Evolutionary conservation across 768 basidiomycete genomes (phyloP).

Genomic region (Hebeloma cylindrosporum): DNA sequence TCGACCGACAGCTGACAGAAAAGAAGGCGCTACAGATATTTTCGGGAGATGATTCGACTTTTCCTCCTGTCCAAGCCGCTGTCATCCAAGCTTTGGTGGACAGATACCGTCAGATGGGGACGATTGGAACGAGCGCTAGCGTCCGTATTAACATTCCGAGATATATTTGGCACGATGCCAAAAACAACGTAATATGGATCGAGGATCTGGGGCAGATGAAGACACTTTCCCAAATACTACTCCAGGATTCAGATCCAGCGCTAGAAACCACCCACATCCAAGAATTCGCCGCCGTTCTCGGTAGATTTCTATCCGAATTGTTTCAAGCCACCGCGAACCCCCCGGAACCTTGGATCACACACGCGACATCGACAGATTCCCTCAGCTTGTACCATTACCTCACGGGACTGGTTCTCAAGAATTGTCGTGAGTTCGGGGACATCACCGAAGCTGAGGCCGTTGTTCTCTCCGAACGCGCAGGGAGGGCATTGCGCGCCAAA

Average conservation of each 20-base stretch:
- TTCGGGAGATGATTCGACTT: constrained; percentile 3
- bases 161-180: constrained; percentile 12
- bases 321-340: constrained; percentile 2
- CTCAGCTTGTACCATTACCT: constrained; percentile 8
- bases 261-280: neutral
- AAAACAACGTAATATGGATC: constrained; percentile 12
- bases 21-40: constrained; percentile 10
- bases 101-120: neutral
- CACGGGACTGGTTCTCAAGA: constrained; percentile 3
- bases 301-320: constrained; percentile 4
- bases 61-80: neutral
- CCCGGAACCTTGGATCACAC: constrained; percentile 1
- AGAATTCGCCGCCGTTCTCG: constrained; percentile 5
- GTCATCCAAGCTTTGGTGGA: no score
- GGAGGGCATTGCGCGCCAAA: constrained; percentile 5
- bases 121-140: neutral
- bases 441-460: constrained; percentile 3
- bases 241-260: neutral
- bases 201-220: constrained; percentile 13
- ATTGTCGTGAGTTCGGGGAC: neutral
- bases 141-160: constrained; percentile 8
- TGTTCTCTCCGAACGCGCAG: constrained; percentile 6
- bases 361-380: constrained; percentile 2
- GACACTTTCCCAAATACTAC: constrained; percentile 9
- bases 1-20: constrained; percentile 13